These are phyloP conservation scores for Pistacia atlantica DNA, from an alignment of 345 rosid genomes.

Conservation along the genomic window DNA sequence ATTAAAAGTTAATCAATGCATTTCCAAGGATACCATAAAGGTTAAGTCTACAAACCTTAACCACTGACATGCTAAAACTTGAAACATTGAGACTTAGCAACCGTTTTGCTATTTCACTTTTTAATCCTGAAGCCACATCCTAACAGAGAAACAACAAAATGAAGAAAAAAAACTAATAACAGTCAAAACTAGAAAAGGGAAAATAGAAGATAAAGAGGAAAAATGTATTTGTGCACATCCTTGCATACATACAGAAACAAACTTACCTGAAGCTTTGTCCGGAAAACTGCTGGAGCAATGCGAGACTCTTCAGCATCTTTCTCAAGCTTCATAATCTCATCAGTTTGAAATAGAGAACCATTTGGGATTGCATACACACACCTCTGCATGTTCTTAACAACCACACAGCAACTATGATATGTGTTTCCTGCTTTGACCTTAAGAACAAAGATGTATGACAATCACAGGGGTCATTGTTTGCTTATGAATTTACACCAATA, in stretches of 20 bases:
- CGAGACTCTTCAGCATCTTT: slow-evolving; percentile 67
- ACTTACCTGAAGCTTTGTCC: slow-evolving; percentile 76
- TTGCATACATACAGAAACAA: neutral
- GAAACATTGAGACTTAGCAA: slow-evolving; percentile 72
- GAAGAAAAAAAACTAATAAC: slow-evolving; percentile 12
- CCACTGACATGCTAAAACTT: slow-evolving; percentile 80
- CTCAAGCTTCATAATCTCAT: slow-evolving; percentile 67
- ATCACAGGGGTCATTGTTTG: neutral
- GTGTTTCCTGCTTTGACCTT: slow-evolving; percentile 81
- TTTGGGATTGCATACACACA: slow-evolving; percentile 88
- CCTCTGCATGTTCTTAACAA: slow-evolving; percentile 81
- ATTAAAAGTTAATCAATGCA: slow-evolving; percentile 4
- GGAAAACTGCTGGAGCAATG: slow-evolving; percentile 58
- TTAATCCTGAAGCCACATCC: slow-evolving; percentile 72
- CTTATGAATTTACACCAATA: neutral
- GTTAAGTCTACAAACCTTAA: slow-evolving; percentile 65
- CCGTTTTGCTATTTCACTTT: slow-evolving; percentile 73
- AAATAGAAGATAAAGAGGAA: neutral
- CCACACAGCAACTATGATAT: slow-evolving; percentile 85
- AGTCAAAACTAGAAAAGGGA: slow-evolving; percentile 14
- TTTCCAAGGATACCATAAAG: slow-evolving; percentile 5
- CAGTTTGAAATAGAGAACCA: slow-evolving; percentile 56
- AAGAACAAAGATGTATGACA: slow-evolving; percentile 22
- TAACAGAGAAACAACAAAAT: slow-evolving; percentile 27
- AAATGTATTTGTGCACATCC: neutral